A percentile compares a stretch with the other conserved stretches of the same genome.
These are phyloP conservation scores for Xylaria sp. DNA, from an alignment of 2,329 filamentous ascomycete genomes.

Conservation along the genomic window DNA sequence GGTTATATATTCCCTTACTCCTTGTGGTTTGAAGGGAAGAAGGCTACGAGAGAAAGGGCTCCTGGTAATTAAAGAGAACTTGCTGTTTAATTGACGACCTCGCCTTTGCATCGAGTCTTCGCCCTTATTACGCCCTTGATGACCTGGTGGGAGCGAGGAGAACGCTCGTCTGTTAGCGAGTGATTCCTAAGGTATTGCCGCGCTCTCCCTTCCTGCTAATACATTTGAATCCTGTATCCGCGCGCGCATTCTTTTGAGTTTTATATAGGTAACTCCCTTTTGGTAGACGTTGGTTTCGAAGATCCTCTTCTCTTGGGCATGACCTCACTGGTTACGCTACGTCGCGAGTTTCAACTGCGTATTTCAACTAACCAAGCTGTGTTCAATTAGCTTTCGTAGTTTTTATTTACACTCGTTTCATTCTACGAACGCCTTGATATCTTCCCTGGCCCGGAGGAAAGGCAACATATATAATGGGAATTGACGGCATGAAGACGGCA, in stretches of 20 bases:
- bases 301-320: background rate
- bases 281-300: background rate
- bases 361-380: background rate
- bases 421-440: background rate
- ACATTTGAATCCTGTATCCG: background rate
- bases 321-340: background rate
- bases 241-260: background rate
- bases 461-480: slow-evolving; percentile 15
- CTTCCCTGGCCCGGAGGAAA: background rate
- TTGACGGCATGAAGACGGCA: background rate
- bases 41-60: background rate
- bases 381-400: background rate
- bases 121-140: background rate
- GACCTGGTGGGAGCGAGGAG: background rate
- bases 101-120: slow-evolving; percentile 6
- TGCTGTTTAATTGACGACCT: background rate
- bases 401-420: background rate
- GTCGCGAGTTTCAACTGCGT: background rate
- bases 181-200: background rate
- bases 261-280: slow-evolving; percentile 20
- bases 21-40: background rate
- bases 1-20: background rate
- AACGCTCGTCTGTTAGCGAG: background rate
- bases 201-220: background rate
- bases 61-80: background rate